A percentile compares a stretch with the other conserved stretches of the same genome.
phyloP scores from a whole-genome alignment of 176 grass and related monocot genomes.

The Alopecurus myosuroides region DNA sequence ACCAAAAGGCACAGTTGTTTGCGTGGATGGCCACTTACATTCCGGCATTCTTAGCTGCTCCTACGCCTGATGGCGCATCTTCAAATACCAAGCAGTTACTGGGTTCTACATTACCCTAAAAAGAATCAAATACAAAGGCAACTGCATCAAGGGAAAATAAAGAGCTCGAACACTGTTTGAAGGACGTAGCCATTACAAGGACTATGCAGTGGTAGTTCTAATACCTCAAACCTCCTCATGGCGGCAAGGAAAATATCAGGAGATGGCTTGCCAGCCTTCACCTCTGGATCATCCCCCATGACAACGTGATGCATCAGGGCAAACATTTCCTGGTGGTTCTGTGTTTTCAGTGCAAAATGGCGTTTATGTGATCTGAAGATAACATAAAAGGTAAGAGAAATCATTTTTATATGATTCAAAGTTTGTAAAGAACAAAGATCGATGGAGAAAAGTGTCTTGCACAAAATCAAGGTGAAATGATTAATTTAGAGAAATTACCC shows the following conservation, averaged over 20 bases:
- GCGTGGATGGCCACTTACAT: slow-evolving; percentile 50
- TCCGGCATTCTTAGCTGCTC: slow-evolving; percentile 82
- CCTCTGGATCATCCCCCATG: slow-evolving; percentile 85
- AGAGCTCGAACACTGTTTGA: not conserved
- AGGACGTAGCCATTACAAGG: not conserved
- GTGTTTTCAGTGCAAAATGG: slow-evolving; percentile 81
- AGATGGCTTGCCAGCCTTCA: slow-evolving; percentile 87
- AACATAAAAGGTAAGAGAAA: not conserved
- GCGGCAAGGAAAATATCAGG: slow-evolving; percentile 94
- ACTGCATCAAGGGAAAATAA: slow-evolving; percentile 14
- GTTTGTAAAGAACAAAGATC: not conserved
- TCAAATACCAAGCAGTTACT: slow-evolving; percentile 85
- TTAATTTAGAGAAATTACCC: slow-evolving; percentile 39
- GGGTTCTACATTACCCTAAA: slow-evolving; percentile 57
- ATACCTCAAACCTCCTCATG: slow-evolving; percentile 75
- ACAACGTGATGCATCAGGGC: slow-evolving; percentile 80
- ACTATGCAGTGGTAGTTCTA: not conserved
- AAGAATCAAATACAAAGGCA: not conserved
- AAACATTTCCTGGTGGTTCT: slow-evolving; percentile 86
- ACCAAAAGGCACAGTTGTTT: not conserved
- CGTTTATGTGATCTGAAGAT: slow-evolving; percentile 64
- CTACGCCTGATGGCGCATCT: slow-evolving; percentile 85
- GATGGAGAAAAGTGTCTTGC: not conserved
- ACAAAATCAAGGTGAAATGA: not conserved
- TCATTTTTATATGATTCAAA: not conserved